Evolutionary conservation across 176 grass and related monocot species (phyloP), one percentile per base, ranked within the genome.

Genomic region (Puccinellia tenuiflora): DNA sequence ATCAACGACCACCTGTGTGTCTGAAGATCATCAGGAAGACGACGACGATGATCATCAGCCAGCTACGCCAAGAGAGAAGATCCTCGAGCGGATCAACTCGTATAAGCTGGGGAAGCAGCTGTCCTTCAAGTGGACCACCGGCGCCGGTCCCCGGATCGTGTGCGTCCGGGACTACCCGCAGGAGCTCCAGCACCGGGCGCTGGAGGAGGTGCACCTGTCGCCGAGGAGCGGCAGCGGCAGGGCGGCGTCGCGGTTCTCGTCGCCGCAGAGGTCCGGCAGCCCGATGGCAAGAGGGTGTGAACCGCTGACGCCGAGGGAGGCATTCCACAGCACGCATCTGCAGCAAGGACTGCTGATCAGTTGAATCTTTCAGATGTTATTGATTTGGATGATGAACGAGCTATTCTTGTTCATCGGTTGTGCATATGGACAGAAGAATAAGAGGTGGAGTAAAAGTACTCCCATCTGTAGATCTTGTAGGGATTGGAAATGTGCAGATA

Each of bases 101-200:
- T 97, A 91, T 79, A 84, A 93, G 81, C 72, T 97, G 22, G 92
- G 95, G 47, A 93, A 91, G 86, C 90, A 94, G 64, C 77, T 90
- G 61, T 94, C 95, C 4, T 90, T 90, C 84, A 97, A 92, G 83
- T 94, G 92, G 95, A 92, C 90, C n/a, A 97, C 95, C 21, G 92
- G 95, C 40, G 95, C 90, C 5, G 95, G 95, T 1, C 95, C 95
- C n/a, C 86, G 95, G 45, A 97, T 97, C 66, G 86, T 91, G 48
- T 97, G 92, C 71, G 95, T 97, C 47, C 89, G 92, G 84, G 95
- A 97, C 84, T 93, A 94, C 78, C 95, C 92, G 46, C 81, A 90
- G 22, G 92, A 97, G 86, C 92, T 97, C 10, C 95, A 94, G 86
- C 72, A 88, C 79, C 86, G 83, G 53, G 92, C 88, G 43, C 81